A percentile compares a stretch with the other conserved stretches of the same genome.
phyloP scores from a whole-genome alignment of 2,329 filamentous ascomycete species.

The Nakataea oryzae region DNA sequence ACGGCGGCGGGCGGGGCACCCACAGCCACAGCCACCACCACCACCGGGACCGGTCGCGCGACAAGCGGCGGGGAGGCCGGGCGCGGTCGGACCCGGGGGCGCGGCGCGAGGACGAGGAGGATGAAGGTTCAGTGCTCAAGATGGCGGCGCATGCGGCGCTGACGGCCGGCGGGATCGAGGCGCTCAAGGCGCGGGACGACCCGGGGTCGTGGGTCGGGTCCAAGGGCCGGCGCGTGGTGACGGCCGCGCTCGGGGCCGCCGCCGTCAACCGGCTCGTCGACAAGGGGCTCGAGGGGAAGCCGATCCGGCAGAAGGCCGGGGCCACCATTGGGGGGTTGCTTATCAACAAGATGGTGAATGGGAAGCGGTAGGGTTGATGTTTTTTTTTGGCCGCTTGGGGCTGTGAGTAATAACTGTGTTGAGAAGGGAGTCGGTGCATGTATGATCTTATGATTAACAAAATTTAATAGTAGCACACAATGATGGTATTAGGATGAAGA shows the following conservation, averaged over 20 bases:
- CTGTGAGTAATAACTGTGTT: too few species aligned
- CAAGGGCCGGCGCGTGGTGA: conserved; percentile 15
- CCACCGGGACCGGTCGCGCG: not conserved
- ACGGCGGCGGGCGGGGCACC: too few species aligned
- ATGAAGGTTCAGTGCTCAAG: conserved; percentile 11
- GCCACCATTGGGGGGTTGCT: not conserved
- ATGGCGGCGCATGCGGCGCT: conserved; percentile 11
- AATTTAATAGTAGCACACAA: too few species aligned
- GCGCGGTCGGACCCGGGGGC: conserved; percentile 7
- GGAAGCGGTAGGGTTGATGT: not conserved
- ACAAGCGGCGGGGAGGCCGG: not conserved
- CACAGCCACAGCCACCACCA: too few species aligned
- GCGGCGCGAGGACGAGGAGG: conserved; percentile 3
- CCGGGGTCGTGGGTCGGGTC: conserved; percentile 13
- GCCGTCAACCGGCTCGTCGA: conserved; percentile 12
- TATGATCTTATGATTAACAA: too few species aligned
- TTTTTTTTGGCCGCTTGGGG: too few species aligned
- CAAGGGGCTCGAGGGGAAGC: not conserved
- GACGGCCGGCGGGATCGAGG: conserved; percentile 14
- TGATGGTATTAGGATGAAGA: too few species aligned
- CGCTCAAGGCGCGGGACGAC: conserved; percentile 9
- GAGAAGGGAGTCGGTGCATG: too few species aligned
- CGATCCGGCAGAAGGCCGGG: not conserved
- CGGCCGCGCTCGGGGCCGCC: conserved; percentile 15
- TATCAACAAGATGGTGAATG: not conserved